Percentiles rank a stretch among this genome's conserved stretches.
Evolutionary conservation across 2,329 filamentous ascomycete genomes (phyloP).

Genomic region (Fusarium coicis): DNA sequence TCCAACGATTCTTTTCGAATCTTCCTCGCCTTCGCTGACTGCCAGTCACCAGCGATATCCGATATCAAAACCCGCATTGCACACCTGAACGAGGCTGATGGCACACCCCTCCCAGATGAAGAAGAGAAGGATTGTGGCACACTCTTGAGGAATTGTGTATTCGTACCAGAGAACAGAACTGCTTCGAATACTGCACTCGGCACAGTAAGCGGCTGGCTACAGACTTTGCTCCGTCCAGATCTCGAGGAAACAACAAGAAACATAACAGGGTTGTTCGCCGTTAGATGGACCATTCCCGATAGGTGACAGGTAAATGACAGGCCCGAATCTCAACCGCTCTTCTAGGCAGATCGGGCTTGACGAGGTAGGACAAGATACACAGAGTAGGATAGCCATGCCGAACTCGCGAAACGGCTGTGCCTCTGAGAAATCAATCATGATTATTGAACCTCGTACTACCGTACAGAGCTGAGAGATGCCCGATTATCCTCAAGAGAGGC

Average conservation of each 20-base stretch:
- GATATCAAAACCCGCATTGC: constrained; percentile 11
- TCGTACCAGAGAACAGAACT: neutral
- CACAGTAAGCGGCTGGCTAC: neutral
- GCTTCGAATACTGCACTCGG: neutral
- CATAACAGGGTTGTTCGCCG: constrained; percentile 16
- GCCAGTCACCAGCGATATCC: constrained; percentile 35
- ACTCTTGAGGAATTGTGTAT: neutral
- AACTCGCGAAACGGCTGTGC: constrained; percentile 11
- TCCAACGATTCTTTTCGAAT: constrained; percentile 40
- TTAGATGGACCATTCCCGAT: constrained; percentile 11
- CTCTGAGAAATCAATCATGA: constrained; percentile 1
- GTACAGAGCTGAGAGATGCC: constrained; percentile 24
- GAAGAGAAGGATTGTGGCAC: constrained; percentile 8
- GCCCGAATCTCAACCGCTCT: constrained; percentile 10
- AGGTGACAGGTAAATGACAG: constrained; percentile 20
- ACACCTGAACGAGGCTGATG: constrained; percentile 26
- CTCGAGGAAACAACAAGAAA: constrained; percentile 32
- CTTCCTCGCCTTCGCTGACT: constrained; percentile 27
- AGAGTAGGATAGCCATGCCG: constrained; percentile 19
- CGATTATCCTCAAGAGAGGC: constrained; percentile 23
- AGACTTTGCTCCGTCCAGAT: constrained; percentile 3
- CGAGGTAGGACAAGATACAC: constrained; percentile 23
- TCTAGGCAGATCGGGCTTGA: constrained; percentile 18
- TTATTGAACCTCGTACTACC: constrained; percentile 7
- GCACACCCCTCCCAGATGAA: constrained; percentile 14